Percentiles rank a stretch among this genome's conserved stretches.
phyloP scores from a whole-genome alignment of 805 yeast species.

The Myxozyma sirexii region DNA sequence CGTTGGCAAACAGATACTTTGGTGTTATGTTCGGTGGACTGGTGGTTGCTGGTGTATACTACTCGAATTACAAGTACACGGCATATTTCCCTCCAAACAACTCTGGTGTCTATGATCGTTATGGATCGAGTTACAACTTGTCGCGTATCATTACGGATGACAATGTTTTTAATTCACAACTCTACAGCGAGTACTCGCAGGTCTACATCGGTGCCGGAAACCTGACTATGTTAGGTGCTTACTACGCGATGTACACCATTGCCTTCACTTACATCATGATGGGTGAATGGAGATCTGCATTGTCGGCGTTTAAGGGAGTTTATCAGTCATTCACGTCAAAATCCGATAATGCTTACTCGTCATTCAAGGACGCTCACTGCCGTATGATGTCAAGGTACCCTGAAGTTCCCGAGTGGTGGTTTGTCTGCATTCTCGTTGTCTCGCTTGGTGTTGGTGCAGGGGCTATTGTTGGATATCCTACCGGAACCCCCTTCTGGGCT shows the following conservation, averaged over 20 bases:
- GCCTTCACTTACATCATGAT: slow-evolving; percentile 52
- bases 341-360: slow-evolving; percentile 48
- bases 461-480: slow-evolving; percentile 47
- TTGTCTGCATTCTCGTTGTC: slow-evolving; percentile 50
- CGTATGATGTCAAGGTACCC: slow-evolving; percentile 58
- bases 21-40: slow-evolving; percentile 20
- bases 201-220: slow-evolving; percentile 57
- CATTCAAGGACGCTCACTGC: slow-evolving; percentile 50
- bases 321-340: slow-evolving; percentile 46
- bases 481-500: slow-evolving; percentile 66
- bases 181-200: slow-evolving; percentile 62
- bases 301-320: slow-evolving; percentile 36
- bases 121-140: slow-evolving; percentile 18
- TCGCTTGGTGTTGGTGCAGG: slow-evolving; percentile 43
- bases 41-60: slow-evolving; percentile 12
- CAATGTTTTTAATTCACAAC: slow-evolving; percentile 47
- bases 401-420: slow-evolving; percentile 81
- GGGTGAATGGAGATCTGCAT: slow-evolving; percentile 49
- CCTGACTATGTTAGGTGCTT: slow-evolving; percentile 55
- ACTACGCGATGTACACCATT: slow-evolving; percentile 55
- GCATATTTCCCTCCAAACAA: slow-evolving; percentile 24
- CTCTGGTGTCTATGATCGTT: slow-evolving; percentile 18
- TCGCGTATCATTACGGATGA: slow-evolving; percentile 10
- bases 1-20: slow-evolving; percentile 12
- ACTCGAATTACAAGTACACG: slow-evolving; percentile 23